Conservation (phyloP, 371 early-diverging fungal genomes). For the Mucor plumbeus region DNA sequence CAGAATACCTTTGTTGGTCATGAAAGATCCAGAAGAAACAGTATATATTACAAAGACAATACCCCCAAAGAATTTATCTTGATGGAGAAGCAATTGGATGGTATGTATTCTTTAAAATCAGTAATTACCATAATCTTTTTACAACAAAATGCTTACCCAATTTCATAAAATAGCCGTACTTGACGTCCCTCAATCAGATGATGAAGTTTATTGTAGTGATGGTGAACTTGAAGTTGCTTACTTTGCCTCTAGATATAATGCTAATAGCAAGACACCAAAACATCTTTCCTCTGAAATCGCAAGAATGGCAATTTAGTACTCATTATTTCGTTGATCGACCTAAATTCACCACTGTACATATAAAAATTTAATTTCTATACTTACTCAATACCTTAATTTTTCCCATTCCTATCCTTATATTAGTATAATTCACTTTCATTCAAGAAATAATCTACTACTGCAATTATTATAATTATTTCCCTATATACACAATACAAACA, state of each 20-base stretch:
- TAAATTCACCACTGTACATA: not conserved
- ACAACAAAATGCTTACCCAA: too few species aligned
- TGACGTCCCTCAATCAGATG: slow-evolving; percentile 9
- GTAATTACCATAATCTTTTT: too few species aligned
- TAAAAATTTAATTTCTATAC: too few species aligned
- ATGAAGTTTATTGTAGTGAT: slow-evolving; percentile 19
- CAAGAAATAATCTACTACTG: too few species aligned
- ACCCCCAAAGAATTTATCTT: slow-evolving; percentile 51
- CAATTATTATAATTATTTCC: too few species aligned
- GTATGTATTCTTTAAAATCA: slow-evolving; percentile 8
- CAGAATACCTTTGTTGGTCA: slow-evolving; percentile 7
- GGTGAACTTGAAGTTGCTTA: slow-evolving; percentile 28
- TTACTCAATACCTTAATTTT: too few species aligned
- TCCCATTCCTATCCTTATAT: too few species aligned
- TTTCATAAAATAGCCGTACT: slow-evolving; percentile 3
- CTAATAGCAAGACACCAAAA: slow-evolving; percentile 7
- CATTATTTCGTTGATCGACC: not conserved
- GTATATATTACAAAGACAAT: slow-evolving; percentile 47
- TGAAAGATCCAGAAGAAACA: slow-evolving; percentile 48
- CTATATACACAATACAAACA: too few species aligned
- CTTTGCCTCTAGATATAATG: slow-evolving; percentile 21
- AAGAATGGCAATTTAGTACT: not conserved
- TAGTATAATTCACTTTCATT: too few species aligned
- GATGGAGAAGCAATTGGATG: slow-evolving; percentile 42
- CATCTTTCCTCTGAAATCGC: not conserved